These are phyloP conservation scores for Penicillium cinerascens DNA, from an alignment of 495 filamentous ascomycete species.

Conservation along the genomic window DNA sequence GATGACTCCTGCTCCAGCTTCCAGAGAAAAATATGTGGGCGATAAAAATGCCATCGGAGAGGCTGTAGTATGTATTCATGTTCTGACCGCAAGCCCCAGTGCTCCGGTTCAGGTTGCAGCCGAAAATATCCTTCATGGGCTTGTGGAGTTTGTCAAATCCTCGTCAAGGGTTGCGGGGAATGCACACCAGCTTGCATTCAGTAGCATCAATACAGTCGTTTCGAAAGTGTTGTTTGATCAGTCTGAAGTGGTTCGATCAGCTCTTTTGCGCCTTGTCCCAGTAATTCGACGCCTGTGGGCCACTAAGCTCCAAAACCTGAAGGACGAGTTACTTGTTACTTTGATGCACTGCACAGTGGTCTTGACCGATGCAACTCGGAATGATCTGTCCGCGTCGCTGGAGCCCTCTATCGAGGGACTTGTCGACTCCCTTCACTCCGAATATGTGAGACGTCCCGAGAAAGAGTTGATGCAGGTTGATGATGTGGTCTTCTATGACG, in stretches of 20 bases:
- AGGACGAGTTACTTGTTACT: slow-evolving; percentile 71
- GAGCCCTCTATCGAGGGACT: slow-evolving; percentile 49
- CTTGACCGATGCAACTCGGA: slow-evolving; percentile 24
- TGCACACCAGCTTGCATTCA: slow-evolving; percentile 68
- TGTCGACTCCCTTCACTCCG: slow-evolving; percentile 59
- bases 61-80: slow-evolving; percentile 61
- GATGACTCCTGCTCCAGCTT: slow-evolving; percentile 25
- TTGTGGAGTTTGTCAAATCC: slow-evolving; percentile 61
- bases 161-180: slow-evolving; percentile 53
- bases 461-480: slow-evolving; percentile 73
- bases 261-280: slow-evolving; percentile 61
- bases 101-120: slow-evolving; percentile 63
- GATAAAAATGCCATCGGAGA: slow-evolving; percentile 47
- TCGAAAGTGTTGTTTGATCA: slow-evolving; percentile 63
- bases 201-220: slow-evolving; percentile 69
- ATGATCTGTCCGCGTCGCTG: slow-evolving; percentile 27
- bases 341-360: slow-evolving; percentile 56
- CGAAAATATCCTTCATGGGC: slow-evolving; percentile 52
- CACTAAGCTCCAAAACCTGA: slow-evolving; percentile 52
- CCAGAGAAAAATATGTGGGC: slow-evolving; percentile 24
- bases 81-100: slow-evolving; percentile 64
- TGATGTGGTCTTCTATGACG: slow-evolving; percentile 58
- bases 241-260: slow-evolving; percentile 53
- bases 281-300: slow-evolving; percentile 73
- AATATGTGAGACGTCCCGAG: slow-evolving; percentile 68